Evolutionary conservation across 768 basidiomycete species (phyloP), one percentile per base, ranked within the genome.

Genomic region (Melanogaster broomeanus): DNA sequence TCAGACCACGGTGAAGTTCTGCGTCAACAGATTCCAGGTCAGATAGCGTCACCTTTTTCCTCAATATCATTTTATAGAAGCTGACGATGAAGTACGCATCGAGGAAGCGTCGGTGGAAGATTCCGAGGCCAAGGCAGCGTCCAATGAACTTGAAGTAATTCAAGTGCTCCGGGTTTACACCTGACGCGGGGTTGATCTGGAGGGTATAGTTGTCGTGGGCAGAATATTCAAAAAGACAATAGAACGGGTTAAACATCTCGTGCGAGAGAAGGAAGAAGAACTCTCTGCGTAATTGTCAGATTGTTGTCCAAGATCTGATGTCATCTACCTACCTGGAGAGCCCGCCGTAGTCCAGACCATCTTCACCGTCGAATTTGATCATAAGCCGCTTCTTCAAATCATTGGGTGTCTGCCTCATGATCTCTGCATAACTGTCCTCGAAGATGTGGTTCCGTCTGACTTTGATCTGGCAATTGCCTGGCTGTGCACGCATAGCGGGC

Each of bases 121-220:
- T 98, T 58, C 92, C 96, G 39, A 98, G 81, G 46, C 95, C 94
- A 48, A 98, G 77, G 64, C 90, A 92, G 31, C 97, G 86, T 9
- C 97, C 97, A 58, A 99, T 98, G 72, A 99, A 98, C 75, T 98
- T 98, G 88, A 98, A 98, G 76, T 98, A 99, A 76, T 98, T 98
- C 68, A 99, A 73, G 73, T 99, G 97, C 72, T 99, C 97, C 0
- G 97, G 97, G 70, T 99, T 99, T 61, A 99, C 93, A 38, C 92
- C 92, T 30, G 94, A 97, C 10, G 93, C 94, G 12, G 96, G 96
- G 73, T 98, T 98, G 72, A 99, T 98, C 72, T 99, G 97, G 25
- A 99, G 87, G 10, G 97, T 98, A 68, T 99, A 99, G 73, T 99
- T 98, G 79, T 98, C 97, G 75, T 98, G 96, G 18, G 97, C 97